Evolutionary conservation across 495 filamentous ascomycete genomes (phyloP).

Genomic region (Penicillium pulvis): DNA sequence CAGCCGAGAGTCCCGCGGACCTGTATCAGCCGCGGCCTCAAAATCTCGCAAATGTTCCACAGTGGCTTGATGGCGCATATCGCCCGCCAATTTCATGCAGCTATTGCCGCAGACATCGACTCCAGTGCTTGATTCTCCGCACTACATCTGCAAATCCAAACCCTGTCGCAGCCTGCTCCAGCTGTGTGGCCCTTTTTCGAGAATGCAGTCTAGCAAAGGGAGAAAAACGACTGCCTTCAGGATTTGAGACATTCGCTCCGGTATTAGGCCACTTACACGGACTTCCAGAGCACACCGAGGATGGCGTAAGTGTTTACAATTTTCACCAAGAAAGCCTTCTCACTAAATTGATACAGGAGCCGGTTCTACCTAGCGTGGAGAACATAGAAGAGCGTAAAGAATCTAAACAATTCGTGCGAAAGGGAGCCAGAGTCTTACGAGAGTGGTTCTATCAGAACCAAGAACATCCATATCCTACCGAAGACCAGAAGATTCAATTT

Average conservation of each 20-base stretch:
- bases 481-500: conserved; percentile 35
- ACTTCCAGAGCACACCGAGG: conserved; percentile 38
- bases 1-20: neutral
- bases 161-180: conserved; percentile 67
- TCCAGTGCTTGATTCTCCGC: conserved; percentile 50
- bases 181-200: conserved; percentile 74
- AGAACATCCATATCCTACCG: conserved; percentile 48
- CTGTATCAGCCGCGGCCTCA: neutral
- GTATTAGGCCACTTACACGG: conserved; percentile 46
- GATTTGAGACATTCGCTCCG: conserved; percentile 48
- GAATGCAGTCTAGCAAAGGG: conserved; percentile 66
- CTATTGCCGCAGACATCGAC: conserved; percentile 43
- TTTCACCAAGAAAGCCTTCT: neutral
- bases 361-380: neutral
- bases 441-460: conserved; percentile 46
- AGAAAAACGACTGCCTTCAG: conserved; percentile 44
- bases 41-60: conserved; percentile 32
- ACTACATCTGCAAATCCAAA: conserved; percentile 50
- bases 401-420: conserved; percentile 61
- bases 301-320: conserved; percentile 12
- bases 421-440: conserved; percentile 49
- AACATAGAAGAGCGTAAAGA: conserved; percentile 29
- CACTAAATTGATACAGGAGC: neutral
- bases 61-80: conserved; percentile 48
- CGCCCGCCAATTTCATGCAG: conserved; percentile 41